Conservation (phyloP, 805 yeast genomes). For the baker's yeast (Saccharomyces cerevisiae) region DNA sequence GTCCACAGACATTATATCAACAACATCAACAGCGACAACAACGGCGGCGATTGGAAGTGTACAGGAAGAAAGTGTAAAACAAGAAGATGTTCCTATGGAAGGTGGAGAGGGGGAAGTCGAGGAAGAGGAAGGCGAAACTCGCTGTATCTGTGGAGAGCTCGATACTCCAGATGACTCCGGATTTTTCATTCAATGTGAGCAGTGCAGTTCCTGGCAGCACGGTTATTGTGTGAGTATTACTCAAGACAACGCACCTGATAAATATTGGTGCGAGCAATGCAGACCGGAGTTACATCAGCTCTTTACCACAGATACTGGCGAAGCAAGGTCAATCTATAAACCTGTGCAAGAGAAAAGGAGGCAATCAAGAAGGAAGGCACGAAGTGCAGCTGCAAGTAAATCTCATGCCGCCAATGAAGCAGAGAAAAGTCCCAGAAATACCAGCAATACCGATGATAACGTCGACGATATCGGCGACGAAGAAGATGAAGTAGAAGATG, state of each 20-base stretch:
- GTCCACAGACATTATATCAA: not conserved
- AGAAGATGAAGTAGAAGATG: slow-evolving; percentile 1
- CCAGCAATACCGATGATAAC: not conserved
- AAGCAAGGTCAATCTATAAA: slow-evolving; percentile 23
- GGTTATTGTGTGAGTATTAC: slow-evolving; percentile 88
- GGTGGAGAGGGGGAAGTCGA: slow-evolving; percentile 28
- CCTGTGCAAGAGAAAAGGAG: slow-evolving; percentile 36
- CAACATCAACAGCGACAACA: not conserved
- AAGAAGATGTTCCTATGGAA: slow-evolving; percentile 6
- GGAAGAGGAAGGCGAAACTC: slow-evolving; percentile 38
- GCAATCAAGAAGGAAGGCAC: slow-evolving; percentile 22
- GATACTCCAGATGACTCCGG: slow-evolving; percentile 48
- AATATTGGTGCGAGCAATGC: slow-evolving; percentile 91
- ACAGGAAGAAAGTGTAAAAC: not conserved
- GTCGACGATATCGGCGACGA: not conserved
- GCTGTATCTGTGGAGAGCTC: slow-evolving; percentile 38
- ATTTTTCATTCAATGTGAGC: slow-evolving; percentile 75
- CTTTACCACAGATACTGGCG: slow-evolving; percentile 22
- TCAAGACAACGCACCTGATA: slow-evolving; percentile 76
- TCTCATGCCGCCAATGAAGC: not conserved
- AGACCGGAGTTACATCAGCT: slow-evolving; percentile 67
- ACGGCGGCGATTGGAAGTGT: not conserved
- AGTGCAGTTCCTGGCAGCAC: slow-evolving; percentile 95
- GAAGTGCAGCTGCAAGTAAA: slow-evolving; percentile 6
- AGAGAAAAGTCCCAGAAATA: not conserved